Base-by-base conservation (phyloP, 768 basidiomycete species). In the Saitozyma podzolica region DNA sequence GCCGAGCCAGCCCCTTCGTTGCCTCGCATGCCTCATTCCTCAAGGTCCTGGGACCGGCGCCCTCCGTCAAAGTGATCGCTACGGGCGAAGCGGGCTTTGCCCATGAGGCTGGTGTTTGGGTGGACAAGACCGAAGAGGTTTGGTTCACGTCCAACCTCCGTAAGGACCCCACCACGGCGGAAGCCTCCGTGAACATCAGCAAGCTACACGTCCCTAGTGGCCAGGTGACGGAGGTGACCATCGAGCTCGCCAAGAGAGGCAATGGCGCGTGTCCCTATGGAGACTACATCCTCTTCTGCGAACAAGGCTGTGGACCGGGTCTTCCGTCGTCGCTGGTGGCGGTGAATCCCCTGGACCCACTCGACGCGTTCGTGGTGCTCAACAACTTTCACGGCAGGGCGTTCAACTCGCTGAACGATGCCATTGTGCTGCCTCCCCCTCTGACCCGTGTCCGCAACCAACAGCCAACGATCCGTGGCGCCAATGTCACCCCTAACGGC, bases 321-420 rank as follows among this genome's bases (percentile, higher is more conserved):
- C 6, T 17, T 2, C 62, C 66, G 9, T 67, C 65, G 8, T 52
- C 51, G 40, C 61, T 70, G 20, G 66, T 62, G 1, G 39, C 60
- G 9, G 55, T 65, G 8, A 60, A 70, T 50, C 65, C 65, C 6
- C n/a, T 13, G 3, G 54, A 63, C 19, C 53, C 60, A 0, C n/a
- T 13, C 14, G 19, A 50, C 3, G 42, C 59, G 6, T 1, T 39
- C 20, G 54, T 56, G 9, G n/a, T 66, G n/a, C 57, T 70, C 45
- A 65, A 67, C 55, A 70, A 67, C 54, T 63, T 56, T 42, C 51
- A 67, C 53, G 66, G 66, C 19, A 59, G 66, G 11, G 59, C 29
- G 9, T 70, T 70, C 63, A 70, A 70, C 56, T 65, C 66, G 16
- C 58, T 70, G 9, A 70, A 70, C 63, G 69, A 70, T 51, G 69